phyloP scores from a whole-genome alignment of 1,284 basidiomycete genomes.

The Afroboletus lepidellus region DNA sequence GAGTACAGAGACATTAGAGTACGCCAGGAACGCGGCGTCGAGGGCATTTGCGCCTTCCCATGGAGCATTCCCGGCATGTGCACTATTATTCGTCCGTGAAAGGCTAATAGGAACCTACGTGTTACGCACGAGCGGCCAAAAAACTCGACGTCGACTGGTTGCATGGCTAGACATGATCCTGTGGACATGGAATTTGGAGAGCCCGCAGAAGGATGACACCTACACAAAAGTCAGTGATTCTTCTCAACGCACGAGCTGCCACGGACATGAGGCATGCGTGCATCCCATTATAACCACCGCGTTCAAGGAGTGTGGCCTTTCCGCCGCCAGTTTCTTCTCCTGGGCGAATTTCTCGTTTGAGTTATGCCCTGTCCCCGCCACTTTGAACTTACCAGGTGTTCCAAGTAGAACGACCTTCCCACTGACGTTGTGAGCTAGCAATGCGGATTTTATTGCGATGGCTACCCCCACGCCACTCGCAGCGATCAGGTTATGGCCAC shows the following conservation, averaged over 20 bases:
- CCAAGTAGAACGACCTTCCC: conserved; percentile 80
- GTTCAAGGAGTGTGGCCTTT: conserved; percentile 70
- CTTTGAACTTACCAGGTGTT: conserved; percentile 63
- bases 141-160: conserved; percentile 61
- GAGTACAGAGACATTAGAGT: conserved; percentile 70
- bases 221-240: conserved; percentile 32
- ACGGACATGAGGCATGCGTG: conserved; percentile 74
- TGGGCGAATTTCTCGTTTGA: conserved; percentile 17
- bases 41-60: conserved; percentile 86
- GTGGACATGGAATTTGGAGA: conserved; percentile 44
- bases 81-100: conserved; percentile 40
- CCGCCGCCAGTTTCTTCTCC: conserved; percentile 83
- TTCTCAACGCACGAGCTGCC: conserved; percentile 7
- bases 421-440: conserved; percentile 61
- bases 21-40: conserved; percentile 81
- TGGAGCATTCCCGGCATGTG: conserved; percentile 72
- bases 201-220: conserved; percentile 66
- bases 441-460: conserved; percentile 64
- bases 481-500: conserved; percentile 87
- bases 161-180: conserved; percentile 58
- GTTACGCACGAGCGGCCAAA: conserved; percentile 59
- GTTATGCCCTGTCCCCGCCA: conserved; percentile 7
- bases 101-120: not conserved
- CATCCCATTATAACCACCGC: conserved; percentile 75
- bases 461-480: conserved; percentile 78